phyloP scores from a whole-genome alignment of 179 eudicot genomes.

The Silene noctiflora region DNA sequence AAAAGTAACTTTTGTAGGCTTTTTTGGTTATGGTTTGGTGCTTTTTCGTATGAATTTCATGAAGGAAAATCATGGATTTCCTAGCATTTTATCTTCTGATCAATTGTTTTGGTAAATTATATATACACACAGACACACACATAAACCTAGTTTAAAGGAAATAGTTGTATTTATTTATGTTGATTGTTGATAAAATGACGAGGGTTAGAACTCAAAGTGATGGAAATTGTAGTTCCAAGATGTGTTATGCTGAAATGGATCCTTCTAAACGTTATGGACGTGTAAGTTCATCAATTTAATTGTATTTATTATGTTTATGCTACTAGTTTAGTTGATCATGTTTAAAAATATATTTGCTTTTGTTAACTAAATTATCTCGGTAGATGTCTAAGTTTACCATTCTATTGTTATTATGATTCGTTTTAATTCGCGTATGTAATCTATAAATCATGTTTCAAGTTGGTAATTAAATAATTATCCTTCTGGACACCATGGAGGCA shows the following conservation, averaged over 20 bases:
- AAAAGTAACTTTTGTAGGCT: conserved; percentile 74
- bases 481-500: too few relatives aligned
- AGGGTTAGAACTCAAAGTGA: conserved; percentile 16
- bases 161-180: conserved; percentile 8
- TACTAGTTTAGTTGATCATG: too few relatives aligned
- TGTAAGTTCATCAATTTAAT: conserved; percentile 42
- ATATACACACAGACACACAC: not conserved
- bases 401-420: not conserved
- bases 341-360: too few relatives aligned
- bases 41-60: conserved; percentile 67
- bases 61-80: conserved; percentile 77
- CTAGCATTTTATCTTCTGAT: conserved; percentile 32
- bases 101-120: not conserved
- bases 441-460: not conserved
- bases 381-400: not conserved
- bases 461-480: not conserved
- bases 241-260: conserved; percentile 56
- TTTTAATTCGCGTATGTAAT: not conserved
- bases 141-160: not conserved
- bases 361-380: not conserved
- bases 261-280: conserved; percentile 82
- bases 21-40: conserved; percentile 72
- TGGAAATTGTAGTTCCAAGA: conserved; percentile 21
- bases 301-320: too few relatives aligned
- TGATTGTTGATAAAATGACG: conserved; percentile 25